These are phyloP conservation scores for Solanum neorickii DNA, from an alignment of 257 asterid genomes.

Conservation along the genomic window DNA sequence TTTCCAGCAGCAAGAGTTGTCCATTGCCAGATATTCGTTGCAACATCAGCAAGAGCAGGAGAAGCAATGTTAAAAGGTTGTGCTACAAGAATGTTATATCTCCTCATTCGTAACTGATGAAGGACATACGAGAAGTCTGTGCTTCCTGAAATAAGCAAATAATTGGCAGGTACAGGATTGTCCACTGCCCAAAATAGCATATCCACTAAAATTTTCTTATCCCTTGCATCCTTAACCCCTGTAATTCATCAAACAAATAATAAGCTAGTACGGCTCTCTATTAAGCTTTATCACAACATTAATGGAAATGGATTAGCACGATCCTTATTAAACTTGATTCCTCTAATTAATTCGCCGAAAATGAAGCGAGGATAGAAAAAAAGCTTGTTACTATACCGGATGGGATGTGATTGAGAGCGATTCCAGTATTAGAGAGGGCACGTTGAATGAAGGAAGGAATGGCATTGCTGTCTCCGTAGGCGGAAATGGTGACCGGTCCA, in stretches of 20 bases:
- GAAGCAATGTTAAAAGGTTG: conserved; percentile 35
- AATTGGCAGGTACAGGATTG: conserved; percentile 2
- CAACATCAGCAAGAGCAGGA: conserved; percentile 38
- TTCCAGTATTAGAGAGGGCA: conserved; percentile 73
- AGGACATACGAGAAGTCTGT: conserved; percentile 40
- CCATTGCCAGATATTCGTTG: conserved; percentile 44
- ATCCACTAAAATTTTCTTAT: conserved; percentile 40
- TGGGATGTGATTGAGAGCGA: conserved; percentile 77
- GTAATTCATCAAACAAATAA: conserved; percentile 3
- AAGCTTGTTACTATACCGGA: conserved; percentile 36
- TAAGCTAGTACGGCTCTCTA: background rate
- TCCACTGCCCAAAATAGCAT: conserved; percentile 10
- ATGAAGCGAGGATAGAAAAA: background rate
- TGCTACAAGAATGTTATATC: conserved; percentile 42
- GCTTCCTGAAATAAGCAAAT: conserved; percentile 41
- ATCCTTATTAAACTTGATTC: background rate
- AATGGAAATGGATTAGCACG: background rate
- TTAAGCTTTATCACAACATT: background rate
- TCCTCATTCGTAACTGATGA: conserved; percentile 40
- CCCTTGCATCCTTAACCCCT: conserved; percentile 49
- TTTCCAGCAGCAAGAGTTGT: conserved; percentile 26
- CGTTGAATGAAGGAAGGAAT: conserved; percentile 44
- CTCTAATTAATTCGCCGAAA: background rate
- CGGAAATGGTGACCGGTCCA: conserved; percentile 76
- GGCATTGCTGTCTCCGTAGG: conserved; percentile 62